Evolutionary conservation across 176 grass and related monocot species (phyloP).

Genomic region (Stipa capillata): DNA sequence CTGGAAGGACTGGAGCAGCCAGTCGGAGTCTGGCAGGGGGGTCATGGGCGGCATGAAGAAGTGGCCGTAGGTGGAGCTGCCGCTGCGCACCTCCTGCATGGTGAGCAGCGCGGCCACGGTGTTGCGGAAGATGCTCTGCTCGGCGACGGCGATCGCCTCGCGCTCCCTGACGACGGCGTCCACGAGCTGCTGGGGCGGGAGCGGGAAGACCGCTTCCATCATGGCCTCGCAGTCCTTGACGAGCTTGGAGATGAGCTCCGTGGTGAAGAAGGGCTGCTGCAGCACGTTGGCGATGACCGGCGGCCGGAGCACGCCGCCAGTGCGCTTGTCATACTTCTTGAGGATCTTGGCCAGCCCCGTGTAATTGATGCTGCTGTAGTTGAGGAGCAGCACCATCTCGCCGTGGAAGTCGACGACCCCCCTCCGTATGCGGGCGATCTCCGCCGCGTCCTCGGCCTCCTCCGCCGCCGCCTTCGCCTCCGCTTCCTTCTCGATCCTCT

Average conservation of each 20-base stretch:
- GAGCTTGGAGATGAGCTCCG: constrained; percentile 59
- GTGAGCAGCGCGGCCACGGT: constrained; percentile 73
- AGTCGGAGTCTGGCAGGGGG: constrained; percentile 44
- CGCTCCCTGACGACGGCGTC: too few species aligned
- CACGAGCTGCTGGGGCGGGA: not conserved
- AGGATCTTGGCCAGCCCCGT: constrained; percentile 81
- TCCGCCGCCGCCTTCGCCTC: not conserved
- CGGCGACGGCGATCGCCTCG: constrained; percentile 24
- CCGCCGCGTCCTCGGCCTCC: constrained; percentile 13
- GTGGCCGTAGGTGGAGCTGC: constrained; percentile 74
- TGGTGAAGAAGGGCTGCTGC: constrained; percentile 85
- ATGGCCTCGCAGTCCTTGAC: constrained; percentile 74
- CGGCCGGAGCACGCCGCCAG: constrained; percentile 56
- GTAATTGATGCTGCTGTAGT: constrained; percentile 87
- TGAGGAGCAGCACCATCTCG: constrained; percentile 82
- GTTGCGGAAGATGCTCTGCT: constrained; percentile 68
- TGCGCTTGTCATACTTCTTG: constrained; percentile 94
- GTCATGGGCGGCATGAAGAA: constrained; percentile 80
- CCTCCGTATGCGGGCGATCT: constrained; percentile 31
- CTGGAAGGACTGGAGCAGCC: constrained; percentile 42
- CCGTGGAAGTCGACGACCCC: constrained; percentile 79
- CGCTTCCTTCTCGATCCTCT: constrained; percentile 30
- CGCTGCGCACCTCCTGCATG: constrained; percentile 79
- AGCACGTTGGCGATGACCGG: constrained; percentile 72
- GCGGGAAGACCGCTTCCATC: constrained; percentile 56